Evolutionary conservation across 106 monocot genomes (phyloP).

Genomic region (Dioscorea dumetorum): DNA sequence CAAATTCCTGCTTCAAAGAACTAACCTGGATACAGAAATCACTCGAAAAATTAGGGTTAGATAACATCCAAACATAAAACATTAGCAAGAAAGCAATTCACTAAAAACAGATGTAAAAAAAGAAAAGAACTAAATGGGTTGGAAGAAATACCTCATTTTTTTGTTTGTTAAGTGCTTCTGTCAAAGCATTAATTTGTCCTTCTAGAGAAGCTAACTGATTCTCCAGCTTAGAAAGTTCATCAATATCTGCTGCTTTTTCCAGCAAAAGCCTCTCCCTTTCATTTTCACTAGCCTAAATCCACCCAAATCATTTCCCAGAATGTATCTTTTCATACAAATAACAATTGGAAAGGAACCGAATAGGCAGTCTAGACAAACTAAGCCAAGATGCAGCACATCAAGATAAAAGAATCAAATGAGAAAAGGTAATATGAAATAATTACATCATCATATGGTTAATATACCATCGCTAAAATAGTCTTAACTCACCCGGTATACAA

Average conservation of each 20-base stretch:
- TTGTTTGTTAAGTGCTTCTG: slow-evolving; percentile 54
- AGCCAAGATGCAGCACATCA: no score
- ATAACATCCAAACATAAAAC: no score
- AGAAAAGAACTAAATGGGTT: not conserved
- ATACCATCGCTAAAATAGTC: no score
- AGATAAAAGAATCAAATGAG: no score
- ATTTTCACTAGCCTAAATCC: slow-evolving; percentile 65
- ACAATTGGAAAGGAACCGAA: no score
- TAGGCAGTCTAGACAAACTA: no score
- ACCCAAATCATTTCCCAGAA: slow-evolving; percentile 1
- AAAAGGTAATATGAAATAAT: no score
- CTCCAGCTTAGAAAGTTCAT: slow-evolving; percentile 67
- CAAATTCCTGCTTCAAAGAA: slow-evolving; percentile 54
- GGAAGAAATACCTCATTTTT: slow-evolving; percentile 41
- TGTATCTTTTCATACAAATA: no score
- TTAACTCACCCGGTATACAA: no score
- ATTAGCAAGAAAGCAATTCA: no score
- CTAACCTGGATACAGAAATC: slow-evolving; percentile 38
- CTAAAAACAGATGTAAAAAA: not conserved
- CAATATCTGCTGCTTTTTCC: slow-evolving; percentile 84
- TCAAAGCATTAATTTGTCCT: slow-evolving; percentile 47
- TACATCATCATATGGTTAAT: no score
- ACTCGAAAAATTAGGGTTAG: no score
- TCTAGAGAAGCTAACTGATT: slow-evolving; percentile 56
- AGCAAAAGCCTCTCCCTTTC: slow-evolving; percentile 77